These are phyloP conservation scores for Clavariopsis aquatica DNA, from an alignment of 495 filamentous ascomycete species.

Conservation along the genomic window DNA sequence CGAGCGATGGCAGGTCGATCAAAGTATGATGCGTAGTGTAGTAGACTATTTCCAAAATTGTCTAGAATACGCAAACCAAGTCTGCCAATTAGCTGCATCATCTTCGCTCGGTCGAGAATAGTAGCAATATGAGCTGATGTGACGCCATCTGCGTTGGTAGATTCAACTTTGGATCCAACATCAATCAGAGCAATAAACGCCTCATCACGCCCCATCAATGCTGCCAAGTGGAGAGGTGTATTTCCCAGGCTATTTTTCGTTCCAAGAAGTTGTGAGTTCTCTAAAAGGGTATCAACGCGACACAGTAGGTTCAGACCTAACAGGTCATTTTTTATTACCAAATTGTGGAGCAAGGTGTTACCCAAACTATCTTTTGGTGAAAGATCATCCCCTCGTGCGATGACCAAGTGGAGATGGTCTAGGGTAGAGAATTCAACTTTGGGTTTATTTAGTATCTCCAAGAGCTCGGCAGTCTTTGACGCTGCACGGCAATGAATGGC, in stretches of 20 bases:
- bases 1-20: neutral
- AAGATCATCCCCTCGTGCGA: neutral
- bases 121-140: neutral
- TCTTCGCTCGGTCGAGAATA: neutral
- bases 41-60: neutral
- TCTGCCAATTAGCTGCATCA: neutral
- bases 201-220: neutral
- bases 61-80: neutral
- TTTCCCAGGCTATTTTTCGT: neutral
- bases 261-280: neutral
- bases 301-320: neutral
- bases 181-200: neutral
- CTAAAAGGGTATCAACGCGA: neutral
- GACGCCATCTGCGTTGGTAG: neutral
- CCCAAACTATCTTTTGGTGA: neutral
- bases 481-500: neutral
- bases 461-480: neutral
- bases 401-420: neutral
- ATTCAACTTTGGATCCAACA: neutral
- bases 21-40: constrained; percentile 4
- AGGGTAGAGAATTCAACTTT: neutral
- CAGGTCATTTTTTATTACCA: neutral
- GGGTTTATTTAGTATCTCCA: neutral
- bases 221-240: neutral
- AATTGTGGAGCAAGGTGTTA: neutral